phyloP scores from a whole-genome alignment of 129 eudicot genomes.

The Scalesia atractyloides region DNA sequence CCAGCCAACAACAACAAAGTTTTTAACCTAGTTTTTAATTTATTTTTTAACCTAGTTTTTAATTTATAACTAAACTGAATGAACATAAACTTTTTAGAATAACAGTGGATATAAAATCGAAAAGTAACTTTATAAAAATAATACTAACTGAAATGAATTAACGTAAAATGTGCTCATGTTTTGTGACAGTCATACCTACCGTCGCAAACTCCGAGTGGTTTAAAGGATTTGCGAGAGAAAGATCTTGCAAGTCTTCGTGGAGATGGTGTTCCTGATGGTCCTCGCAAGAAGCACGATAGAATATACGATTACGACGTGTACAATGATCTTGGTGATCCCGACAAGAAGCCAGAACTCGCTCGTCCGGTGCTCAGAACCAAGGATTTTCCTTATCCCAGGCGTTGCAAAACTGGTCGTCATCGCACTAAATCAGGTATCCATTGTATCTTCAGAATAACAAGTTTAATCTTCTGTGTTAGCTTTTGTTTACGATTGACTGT shows the following conservation, averaged over 20 bases:
- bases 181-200: slow-evolving; percentile 71
- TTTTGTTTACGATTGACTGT: too few relatives aligned
- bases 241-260: slow-evolving; percentile 63
- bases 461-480: too few relatives aligned
- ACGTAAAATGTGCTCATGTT: too few relatives aligned
- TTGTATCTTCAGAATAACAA: too few relatives aligned
- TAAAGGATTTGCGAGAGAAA: slow-evolving; percentile 43
- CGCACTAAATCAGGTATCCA: slow-evolving; percentile 34
- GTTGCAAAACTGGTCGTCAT: slow-evolving; percentile 87
- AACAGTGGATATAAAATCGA: too few relatives aligned
- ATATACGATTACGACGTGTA: slow-evolving; percentile 80
- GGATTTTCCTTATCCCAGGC: slow-evolving; percentile 73
- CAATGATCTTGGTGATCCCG: slow-evolving; percentile 72
- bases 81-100: too few relatives aligned
- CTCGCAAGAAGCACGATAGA: slow-evolving; percentile 51
- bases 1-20: too few relatives aligned
- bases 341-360: slow-evolving; percentile 34
- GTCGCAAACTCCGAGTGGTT: slow-evolving; percentile 61
- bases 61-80: too few relatives aligned
- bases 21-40: too few relatives aligned
- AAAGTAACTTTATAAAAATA: too few relatives aligned
- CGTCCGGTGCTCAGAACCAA: slow-evolving; percentile 82
- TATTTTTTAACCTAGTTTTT: too few relatives aligned
- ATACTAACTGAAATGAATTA: too few relatives aligned
- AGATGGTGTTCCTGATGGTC: slow-evolving; percentile 43